A percentile compares a stretch with the other conserved stretches of the same genome.
phyloP scores from a whole-genome alignment of 768 basidiomycete genomes.

The Tylopilus intermedius region DNA sequence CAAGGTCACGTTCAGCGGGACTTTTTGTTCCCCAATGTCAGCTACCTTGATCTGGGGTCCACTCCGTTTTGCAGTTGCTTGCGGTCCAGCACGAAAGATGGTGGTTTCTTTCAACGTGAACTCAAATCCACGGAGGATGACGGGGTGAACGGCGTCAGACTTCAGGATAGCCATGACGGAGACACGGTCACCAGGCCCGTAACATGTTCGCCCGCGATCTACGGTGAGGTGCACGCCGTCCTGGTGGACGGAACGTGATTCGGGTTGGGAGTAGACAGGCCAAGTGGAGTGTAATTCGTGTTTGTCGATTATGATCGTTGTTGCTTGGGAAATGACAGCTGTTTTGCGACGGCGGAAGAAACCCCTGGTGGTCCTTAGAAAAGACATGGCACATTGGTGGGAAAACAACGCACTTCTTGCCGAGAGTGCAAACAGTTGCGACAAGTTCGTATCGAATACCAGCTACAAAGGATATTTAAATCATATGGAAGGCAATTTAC shows the following conservation, averaged over 20 bases:
- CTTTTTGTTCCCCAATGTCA: conserved; percentile 64
- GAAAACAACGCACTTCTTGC: conserved; percentile 60
- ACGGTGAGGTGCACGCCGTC: conserved; percentile 74
- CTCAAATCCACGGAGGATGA: conserved; percentile 80
- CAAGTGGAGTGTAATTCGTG: conserved; percentile 91
- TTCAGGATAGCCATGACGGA: conserved; percentile 66
- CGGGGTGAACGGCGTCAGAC: conserved; percentile 62
- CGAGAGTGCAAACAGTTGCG: conserved; percentile 79
- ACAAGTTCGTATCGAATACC: conserved; percentile 89
- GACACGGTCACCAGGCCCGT: conserved; percentile 81
- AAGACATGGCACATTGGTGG: background rate
- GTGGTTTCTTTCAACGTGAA: conserved; percentile 74
- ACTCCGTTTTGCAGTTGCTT: conserved; percentile 46
- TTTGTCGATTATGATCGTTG: conserved; percentile 81
- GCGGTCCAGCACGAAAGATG: conserved; percentile 63
- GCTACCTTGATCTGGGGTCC: conserved; percentile 51
- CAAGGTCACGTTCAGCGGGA: conserved; percentile 67
- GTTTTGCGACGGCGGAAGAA: conserved; percentile 80
- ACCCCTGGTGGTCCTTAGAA: conserved; percentile 36
- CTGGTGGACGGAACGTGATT: conserved; percentile 58
- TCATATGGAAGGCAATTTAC: background rate
- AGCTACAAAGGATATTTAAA: conserved; percentile 38
- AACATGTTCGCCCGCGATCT: conserved; percentile 72
- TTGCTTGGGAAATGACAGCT: conserved; percentile 58
- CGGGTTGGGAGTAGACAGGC: conserved; percentile 82